Conservation (phyloP, 164 flowering plant genomes). For the Tetrastigma voinierianum region DNA sequence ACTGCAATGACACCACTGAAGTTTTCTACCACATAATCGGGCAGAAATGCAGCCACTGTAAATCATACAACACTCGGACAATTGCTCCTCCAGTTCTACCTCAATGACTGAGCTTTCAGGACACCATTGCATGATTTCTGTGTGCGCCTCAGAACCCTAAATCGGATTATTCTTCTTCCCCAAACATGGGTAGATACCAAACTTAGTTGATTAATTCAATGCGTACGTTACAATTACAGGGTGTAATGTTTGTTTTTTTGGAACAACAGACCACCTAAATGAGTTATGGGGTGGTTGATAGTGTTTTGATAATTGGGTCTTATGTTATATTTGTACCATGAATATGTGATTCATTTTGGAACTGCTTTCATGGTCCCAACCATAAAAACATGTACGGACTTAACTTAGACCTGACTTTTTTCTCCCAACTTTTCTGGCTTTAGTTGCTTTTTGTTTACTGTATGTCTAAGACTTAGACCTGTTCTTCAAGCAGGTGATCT, state of each 20-base stretch:
- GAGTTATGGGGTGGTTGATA: too few species aligned
- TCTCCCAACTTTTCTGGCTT: too few species aligned
- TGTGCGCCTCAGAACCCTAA: slow-evolving; percentile 6
- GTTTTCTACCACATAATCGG: slow-evolving; percentile 78
- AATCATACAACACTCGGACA: slow-evolving; percentile 76
- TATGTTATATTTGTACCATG: too few species aligned
- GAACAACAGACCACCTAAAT: background rate
- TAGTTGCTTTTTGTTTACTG: too few species aligned
- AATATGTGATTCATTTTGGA: too few species aligned
- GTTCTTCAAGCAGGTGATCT: too few species aligned
- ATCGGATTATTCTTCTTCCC: slow-evolving; percentile 7
- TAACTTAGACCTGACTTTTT: too few species aligned
- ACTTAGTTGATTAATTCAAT: background rate
- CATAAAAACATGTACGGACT: too few species aligned
- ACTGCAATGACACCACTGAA: slow-evolving; percentile 86
- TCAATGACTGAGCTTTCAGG: slow-evolving; percentile 21
- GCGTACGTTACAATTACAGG: background rate
- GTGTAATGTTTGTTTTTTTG: background rate
- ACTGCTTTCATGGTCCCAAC: too few species aligned
- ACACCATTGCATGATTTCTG: background rate
- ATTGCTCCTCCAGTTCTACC: slow-evolving; percentile 77
- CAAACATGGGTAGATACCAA: background rate
- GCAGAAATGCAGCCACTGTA: slow-evolving; percentile 84
- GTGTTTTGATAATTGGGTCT: too few species aligned
- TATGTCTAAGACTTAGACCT: too few species aligned